phyloP scores from a whole-genome alignment of 768 basidiomycete species.

The Boletus coccyginus region DNA sequence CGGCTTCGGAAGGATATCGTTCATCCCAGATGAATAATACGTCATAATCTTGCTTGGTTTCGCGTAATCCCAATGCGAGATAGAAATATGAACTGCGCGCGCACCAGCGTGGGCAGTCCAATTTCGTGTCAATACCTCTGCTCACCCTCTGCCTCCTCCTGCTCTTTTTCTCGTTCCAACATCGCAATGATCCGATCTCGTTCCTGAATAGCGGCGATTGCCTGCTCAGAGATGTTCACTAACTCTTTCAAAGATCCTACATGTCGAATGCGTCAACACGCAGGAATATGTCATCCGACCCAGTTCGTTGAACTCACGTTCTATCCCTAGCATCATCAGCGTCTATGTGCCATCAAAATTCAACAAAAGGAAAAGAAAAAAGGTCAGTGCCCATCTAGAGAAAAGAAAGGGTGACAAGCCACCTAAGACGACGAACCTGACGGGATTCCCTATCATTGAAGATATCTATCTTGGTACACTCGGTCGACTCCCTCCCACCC shows the following conservation, averaged over 20 bases:
- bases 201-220: constrained; percentile 29
- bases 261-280: neutral
- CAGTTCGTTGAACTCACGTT: constrained; percentile 35
- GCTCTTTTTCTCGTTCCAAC: constrained; percentile 7
- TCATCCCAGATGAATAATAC: constrained; percentile 78
- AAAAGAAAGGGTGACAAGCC: neutral
- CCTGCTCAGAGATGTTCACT: constrained; percentile 33
- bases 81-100: no score
- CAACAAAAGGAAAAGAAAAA: neutral
- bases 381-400: neutral
- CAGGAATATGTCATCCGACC: neutral
- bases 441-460: constrained; percentile 42
- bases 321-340: constrained; percentile 43
- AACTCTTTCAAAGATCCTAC: constrained; percentile 35
- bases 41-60: constrained; percentile 76
- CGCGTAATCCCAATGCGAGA: neutral
- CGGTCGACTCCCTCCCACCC: constrained; percentile 30
- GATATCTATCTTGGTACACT: constrained; percentile 38
- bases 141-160: neutral
- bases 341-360: constrained; percentile 27
- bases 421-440: constrained; percentile 32
- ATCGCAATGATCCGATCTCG: constrained; percentile 26
- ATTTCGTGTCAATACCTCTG: no score
- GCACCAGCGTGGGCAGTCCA: no score
- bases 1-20: constrained; percentile 94